Evolutionary conservation across 768 basidiomycete genomes (phyloP), one percentile per base, ranked within the genome.

Genomic region (Naganishia onofrii): DNA sequence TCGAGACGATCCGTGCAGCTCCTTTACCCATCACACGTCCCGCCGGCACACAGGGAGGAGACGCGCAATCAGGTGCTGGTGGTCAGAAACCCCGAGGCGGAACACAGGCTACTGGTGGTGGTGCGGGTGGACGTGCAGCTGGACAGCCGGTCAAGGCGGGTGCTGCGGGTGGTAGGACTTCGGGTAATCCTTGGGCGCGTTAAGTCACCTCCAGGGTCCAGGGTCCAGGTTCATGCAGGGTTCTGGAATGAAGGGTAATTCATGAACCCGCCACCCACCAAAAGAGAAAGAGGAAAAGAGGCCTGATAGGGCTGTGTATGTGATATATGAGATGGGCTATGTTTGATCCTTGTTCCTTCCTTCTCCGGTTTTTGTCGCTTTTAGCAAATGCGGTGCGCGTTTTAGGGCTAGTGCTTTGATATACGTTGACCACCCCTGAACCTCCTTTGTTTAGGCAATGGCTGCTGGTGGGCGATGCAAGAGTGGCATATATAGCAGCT

Each of bases 1-100:
- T 89, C 71, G 92, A 94, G 75, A 88, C 89, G 70, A 83, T 96
- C 74, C 88, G 84, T 72, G 82, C 83, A 52, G 82, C 83, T 38
- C 86, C 88, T 34, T 79, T 89, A 13, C 88, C 87, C 21, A 72
- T 78, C 52, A 31, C 75, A 13, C 76, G 79, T 65, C 17, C 70
- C 28, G 36, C 54, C 34, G 34, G 34, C 13, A 29, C 66, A 36
- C 21, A 23, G 26, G 53, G 34, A 60, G n/a, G n/a, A n/a, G 56
- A 69, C 44, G 44, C 32, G 21, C 32, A 51, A 26, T 44, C 48
- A 5, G 54, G 54, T 10, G 56, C 44, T 15, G 42, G 9, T 42
- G 42, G 42, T 42, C 42, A 42, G n/a, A 36, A 36, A 36, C 12
- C 34, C 34, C 56, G 56, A 68, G 29, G 57, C 1, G 53, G 17